Percentiles rank a stretch among this genome's conserved stretches.
phyloP scores from a whole-genome alignment of 768 basidiomycete genomes.

The Amylocystis lapponica region DNA sequence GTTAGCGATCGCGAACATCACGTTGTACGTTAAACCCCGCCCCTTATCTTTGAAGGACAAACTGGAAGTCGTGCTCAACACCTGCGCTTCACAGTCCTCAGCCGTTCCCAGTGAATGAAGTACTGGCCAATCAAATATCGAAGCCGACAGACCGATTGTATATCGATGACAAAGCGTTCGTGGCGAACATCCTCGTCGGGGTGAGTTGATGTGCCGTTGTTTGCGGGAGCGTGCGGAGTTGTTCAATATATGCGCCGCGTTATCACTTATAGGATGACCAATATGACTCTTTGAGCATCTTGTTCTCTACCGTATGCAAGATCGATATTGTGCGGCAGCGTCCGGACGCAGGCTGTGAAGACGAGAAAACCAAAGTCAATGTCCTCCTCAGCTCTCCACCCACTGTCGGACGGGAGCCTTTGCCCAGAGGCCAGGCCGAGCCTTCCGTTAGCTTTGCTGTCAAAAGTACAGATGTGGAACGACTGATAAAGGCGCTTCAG shows the following conservation, averaged over 20 bases:
- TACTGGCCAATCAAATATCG: constrained; percentile 32
- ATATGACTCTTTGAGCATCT: constrained; percentile 46
- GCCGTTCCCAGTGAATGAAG: constrained; percentile 41
- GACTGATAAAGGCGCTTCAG: constrained; percentile 37
- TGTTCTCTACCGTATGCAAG: constrained; percentile 32
- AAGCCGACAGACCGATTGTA: constrained; percentile 42
- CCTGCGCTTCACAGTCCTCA: constrained; percentile 42
- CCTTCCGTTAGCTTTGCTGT: constrained; percentile 34
- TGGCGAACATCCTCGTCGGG: constrained; percentile 41
- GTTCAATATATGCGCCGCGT: constrained; percentile 22
- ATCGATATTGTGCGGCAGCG: constrained; percentile 7
- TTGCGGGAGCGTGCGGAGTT: background rate
- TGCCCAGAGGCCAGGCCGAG: constrained; percentile 7
- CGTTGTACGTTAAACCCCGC: constrained; percentile 50
- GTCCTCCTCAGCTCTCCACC: background rate
- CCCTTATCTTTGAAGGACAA: too few species aligned
- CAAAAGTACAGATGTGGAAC: constrained; percentile 23
- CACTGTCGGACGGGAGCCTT: background rate
- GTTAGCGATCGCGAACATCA: constrained; percentile 39
- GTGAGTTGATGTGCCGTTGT: constrained; percentile 7
- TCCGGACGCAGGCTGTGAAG: too few species aligned
- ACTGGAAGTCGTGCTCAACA: too few species aligned
- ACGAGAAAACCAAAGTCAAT: background rate
- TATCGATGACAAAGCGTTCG: constrained; percentile 44
- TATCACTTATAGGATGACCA: constrained; percentile 33